A percentile compares a stretch with the other conserved stretches of the same genome.
phyloP scores from a whole-genome alignment of 441 rosid genomes.

The Syzygium malaccense region DNA sequence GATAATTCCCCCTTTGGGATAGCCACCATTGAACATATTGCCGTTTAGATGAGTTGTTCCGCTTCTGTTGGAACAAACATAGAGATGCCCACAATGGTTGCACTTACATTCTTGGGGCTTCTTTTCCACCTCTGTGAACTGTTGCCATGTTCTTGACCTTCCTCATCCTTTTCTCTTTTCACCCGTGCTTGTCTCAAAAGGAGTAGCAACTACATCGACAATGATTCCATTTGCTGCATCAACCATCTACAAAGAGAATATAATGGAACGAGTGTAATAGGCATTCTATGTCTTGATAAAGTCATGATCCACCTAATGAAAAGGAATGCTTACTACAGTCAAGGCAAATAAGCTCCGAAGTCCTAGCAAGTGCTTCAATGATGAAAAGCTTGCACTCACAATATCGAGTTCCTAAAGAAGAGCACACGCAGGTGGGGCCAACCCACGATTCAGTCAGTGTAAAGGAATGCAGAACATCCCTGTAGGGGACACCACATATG shows the following conservation, averaged over 20 bases:
- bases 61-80: no score
- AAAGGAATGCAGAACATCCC: not conserved
- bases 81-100: no score
- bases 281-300: not conserved
- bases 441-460: not conserved
- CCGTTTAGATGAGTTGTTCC: no score
- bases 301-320: not conserved
- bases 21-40: no score
- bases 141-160: not conserved
- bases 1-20: no score
- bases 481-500: not conserved
- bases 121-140: no score
- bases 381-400: not conserved
- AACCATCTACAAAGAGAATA: not conserved
- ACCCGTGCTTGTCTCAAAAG: no score
- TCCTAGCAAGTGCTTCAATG: not conserved
- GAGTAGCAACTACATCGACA: not conserved
- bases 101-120: no score
- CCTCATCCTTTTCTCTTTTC: constrained; percentile 3
- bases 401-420: not conserved
- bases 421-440: not conserved
- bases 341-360: not conserved
- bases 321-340: not conserved
- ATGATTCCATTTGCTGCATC: not conserved
- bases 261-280: not conserved